Conservation (phyloP, 1,284 basidiomycete genomes). For the Afroboletus lepidellus region DNA sequence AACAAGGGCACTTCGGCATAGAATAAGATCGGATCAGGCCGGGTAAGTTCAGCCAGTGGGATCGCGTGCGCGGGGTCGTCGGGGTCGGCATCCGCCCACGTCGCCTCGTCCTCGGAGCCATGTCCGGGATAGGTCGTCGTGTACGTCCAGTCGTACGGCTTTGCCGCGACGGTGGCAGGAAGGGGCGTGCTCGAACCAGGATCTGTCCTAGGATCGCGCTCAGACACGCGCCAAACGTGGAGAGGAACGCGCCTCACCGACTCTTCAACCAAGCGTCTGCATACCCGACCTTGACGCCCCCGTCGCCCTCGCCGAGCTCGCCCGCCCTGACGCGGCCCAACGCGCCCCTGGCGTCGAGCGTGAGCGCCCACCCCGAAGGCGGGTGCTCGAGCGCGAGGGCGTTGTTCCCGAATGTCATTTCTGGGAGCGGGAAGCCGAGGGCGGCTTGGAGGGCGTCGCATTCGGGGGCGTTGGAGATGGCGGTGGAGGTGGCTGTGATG, state of each 20-base stretch:
- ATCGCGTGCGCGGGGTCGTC: constrained; percentile 60
- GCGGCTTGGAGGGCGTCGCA: constrained; percentile 64
- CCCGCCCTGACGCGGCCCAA: constrained; percentile 77
- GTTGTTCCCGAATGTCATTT: constrained; percentile 97
- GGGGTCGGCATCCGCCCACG: constrained; percentile 55
- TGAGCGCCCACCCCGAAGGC: constrained; percentile 62
- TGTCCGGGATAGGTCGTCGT: constrained; percentile 86
- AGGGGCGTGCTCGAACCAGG: constrained; percentile 64
- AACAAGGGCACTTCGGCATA: constrained; percentile 92
- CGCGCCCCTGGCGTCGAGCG: constrained; percentile 71
- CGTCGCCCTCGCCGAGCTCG: constrained; percentile 74
- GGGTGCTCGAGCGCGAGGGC: constrained; percentile 63
- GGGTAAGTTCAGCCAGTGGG: constrained; percentile 80
- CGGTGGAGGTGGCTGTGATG: constrained; percentile 62
- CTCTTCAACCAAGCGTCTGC: constrained; percentile 93
- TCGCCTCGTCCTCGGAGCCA: constrained; percentile 16
- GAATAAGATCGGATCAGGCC: constrained; percentile 91
- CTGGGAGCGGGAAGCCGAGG: constrained; percentile 82
- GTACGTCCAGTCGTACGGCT: constrained; percentile 98
- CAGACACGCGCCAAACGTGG: constrained; percentile 7
- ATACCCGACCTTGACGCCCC: constrained; percentile 91
- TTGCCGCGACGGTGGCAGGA: constrained; percentile 72
- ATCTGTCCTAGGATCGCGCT: constrained; percentile 42
- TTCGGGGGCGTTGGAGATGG: constrained; percentile 76
- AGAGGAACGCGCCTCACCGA: constrained; percentile 50